Base-by-base conservation (phyloP, 177 flowering plant species). In the Vitis hybrid region DNA sequence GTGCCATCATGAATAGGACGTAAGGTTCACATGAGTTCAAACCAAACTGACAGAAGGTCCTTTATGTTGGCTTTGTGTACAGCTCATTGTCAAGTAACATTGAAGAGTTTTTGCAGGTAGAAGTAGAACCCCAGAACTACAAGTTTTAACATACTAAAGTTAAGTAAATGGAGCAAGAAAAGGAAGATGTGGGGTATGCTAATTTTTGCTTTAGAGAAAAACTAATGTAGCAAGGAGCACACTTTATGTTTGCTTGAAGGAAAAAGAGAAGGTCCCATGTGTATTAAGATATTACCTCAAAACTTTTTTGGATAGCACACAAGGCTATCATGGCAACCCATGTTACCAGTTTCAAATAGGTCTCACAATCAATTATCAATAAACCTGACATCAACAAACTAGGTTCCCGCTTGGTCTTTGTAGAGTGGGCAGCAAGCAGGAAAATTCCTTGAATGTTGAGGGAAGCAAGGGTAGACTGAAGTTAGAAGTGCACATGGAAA, bases 1-100 rank as follows among this genome's bases (percentile, higher is more conserved):
- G 47, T 56, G 4, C 68, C 68, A 65, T 50, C 56, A 51, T 65
- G 68, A 50, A 5, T 52, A 13, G 3, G 28, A 52, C 38, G 0
- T 22, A 13, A 19, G 47, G 68, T n/a, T 50, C 68, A 65, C 58
- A 65, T 65, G 68, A 57, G 38, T 13, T 50, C 31, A 28, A 65
- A 22, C 58, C 68, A 50, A 50, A 49, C n/a, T 18, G 17, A 49
- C 55, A 49, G 67, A 63, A 17, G n/a, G 55, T 64, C 67, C 55
- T 64, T 64, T 64, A 17, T 47, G 14, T 47, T 64, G 31, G 22
- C 47, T 38, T 1, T 64, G 12, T 18, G 28, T 64, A 49, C 55
- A 19, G 22, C n/a, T 49, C 55, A 18, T 49, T 50, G 28, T 38
- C 51, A 38, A 62, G 51, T 62, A 49, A 38, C 5, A 1, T 15